Base-by-base conservation (phyloP, 2,329 filamentous ascomycete species). In the Botrytis porri region DNA sequence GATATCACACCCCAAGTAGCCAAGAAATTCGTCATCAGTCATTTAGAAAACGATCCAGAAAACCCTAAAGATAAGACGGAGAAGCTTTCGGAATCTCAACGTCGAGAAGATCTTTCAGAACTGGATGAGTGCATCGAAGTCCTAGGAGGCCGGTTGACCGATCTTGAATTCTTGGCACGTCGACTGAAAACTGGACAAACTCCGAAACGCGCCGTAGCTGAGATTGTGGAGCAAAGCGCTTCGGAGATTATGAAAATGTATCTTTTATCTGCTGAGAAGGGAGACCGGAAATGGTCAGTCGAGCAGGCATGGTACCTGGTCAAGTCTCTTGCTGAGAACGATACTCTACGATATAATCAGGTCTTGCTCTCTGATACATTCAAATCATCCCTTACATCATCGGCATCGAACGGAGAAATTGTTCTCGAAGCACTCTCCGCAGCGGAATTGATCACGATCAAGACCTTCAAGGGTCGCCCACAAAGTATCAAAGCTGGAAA, bases 221-320 rank as follows among this genome's bases (percentile, higher is more conserved):
- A 97, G 76, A 98, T 99, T 75, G 92, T 97, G 71, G 90, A 93
- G 71, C 94, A 97, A 80, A 92, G 92, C 29, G 93, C 94, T 0
- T 93, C 93, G 0, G 96, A 98, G 80, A 95, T 98, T 65, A 84
- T 97, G 75, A 97, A 97, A 80, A 94, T 98, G 86, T 98, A 95
- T 83, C 88, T 99, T 43, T 85, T 97, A 79, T 88, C 88, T 69
- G 80, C 83, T 25, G 81, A 80, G 59, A 80, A 82, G 29, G 80
- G 81, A 22, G 84, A 86, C 59, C 87, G 88, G 43, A 88, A 88
- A 71, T 98, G 94, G 93, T 93, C 90, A 0, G 85, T 89, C 7
- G 91, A 96, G 79, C 96, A 98, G 84, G 95, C 94, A 0, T 98
- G 96, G 96, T 88, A 92, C 74, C 84, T 99, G 3, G 91, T 98